Base-by-base conservation (phyloP, 805 yeast species). In the Ogataea pignaliae region DNA sequence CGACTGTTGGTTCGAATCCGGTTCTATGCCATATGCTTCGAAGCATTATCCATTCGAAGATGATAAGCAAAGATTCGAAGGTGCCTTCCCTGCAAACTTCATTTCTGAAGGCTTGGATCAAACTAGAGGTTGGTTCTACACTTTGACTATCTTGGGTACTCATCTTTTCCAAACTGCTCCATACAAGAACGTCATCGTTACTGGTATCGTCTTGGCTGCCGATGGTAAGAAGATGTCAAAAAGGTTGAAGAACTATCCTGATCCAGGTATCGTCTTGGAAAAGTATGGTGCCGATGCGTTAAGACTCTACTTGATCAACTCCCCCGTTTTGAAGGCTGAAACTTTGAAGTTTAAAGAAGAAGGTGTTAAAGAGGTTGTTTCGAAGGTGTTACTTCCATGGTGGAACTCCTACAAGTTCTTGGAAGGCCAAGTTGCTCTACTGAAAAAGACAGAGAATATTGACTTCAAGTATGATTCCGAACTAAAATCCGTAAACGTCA, bases 151-250 rank as follows among this genome's bases (percentile, higher is more conserved):
- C 18, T 76, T 93, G 60, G 99, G 98, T 66, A 88, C 96, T 45
- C 97, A 91, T 59, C 72, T 93, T 58, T 93, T 93, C 72, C 83
- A 85, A 60, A 78, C 83, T 46, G 95, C 95, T 51, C 98, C 99
- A 40, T 93, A 85, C 76, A 73, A 91, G 69, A 93, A 93, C 66
- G 96, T 90, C 52, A 88, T 93, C 65, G 99, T 93, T 41, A 75
- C 89, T 36, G 99, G 99, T 75, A 87, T 93, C 63, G 96, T 93
- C 37, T 77, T 93, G 55, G 99, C 99, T 37, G 83, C 93, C 37
- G 99, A 93, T 64, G 99, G 99, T 69, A 93, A 90, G 73, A 93
- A 93, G 75, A 93, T 93, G 99, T 93, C 99, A 36, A 93, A 93
- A 76, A 84, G 98, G 60, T 81, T 93, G 64, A 90, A 93, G 76